phyloP scores from a whole-genome alignment of 129 eudicot genomes.

The Erigeron canadensis region DNA sequence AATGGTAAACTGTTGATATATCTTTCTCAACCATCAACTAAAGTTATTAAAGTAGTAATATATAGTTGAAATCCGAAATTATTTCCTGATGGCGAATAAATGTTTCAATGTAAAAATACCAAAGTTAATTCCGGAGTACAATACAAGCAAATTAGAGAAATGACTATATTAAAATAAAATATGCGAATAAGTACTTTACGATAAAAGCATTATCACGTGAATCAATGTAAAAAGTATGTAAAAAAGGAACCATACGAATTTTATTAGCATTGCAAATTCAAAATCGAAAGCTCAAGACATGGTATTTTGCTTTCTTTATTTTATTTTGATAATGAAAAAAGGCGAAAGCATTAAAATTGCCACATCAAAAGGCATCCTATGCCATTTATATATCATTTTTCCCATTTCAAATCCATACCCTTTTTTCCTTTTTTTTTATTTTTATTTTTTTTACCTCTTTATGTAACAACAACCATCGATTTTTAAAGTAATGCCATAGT shows the following conservation, averaged over 20 bases:
- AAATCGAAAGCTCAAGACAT: conserved; percentile 6
- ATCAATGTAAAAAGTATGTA: conserved; percentile 11
- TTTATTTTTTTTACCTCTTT: conserved; percentile 2
- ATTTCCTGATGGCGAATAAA: too few relatives aligned
- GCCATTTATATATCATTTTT: conserved; percentile 38
- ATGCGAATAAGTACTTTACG: background rate
- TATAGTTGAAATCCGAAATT: too few relatives aligned
- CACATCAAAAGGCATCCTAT: conserved; percentile 39
- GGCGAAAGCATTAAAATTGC: conserved; percentile 34
- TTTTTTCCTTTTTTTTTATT: conserved; percentile 1
- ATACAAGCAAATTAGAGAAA: background rate
- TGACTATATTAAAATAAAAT: background rate
- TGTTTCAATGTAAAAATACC: too few relatives aligned
- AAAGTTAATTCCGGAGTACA: too few relatives aligned
- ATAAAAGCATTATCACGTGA: background rate
- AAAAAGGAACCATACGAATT: background rate
- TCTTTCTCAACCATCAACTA: too few relatives aligned
- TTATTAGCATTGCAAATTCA: background rate
- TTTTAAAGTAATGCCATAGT: conserved; percentile 4
- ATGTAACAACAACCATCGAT: conserved; percentile 2
- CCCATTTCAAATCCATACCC: conserved; percentile 31
- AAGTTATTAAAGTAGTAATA: too few relatives aligned
- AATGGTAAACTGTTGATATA: too few relatives aligned
- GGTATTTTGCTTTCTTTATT: conserved; percentile 4
- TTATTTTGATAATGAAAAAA: conserved; percentile 26